These are phyloP conservation scores for Kwoniella pini DNA, from an alignment of 768 basidiomycete genomes.

Conservation along the genomic window DNA sequence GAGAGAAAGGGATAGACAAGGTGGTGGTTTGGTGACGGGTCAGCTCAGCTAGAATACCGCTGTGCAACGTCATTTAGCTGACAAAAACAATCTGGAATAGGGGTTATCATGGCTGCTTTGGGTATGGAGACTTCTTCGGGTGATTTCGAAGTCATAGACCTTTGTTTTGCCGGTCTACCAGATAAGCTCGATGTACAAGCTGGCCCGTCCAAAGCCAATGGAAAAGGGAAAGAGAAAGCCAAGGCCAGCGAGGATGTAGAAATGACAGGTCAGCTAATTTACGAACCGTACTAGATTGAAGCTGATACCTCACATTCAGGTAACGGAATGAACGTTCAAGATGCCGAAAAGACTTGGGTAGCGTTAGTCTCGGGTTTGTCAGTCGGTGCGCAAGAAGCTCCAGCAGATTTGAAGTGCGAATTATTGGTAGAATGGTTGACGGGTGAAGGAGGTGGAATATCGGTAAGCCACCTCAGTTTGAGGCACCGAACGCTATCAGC, in stretches of 20 bases:
- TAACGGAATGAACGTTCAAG: not conserved
- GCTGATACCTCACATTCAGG: constrained; percentile 1
- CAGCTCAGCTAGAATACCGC: not conserved
- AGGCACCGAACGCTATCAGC: not conserved
- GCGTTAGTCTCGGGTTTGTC: constrained; percentile 83
- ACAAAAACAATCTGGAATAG: constrained; percentile 32
- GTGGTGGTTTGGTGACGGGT: constrained; percentile 70
- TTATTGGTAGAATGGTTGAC: constrained; percentile 87
- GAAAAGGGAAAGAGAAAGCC: constrained; percentile 39
- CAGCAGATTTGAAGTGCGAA: constrained; percentile 66
- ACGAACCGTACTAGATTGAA: not conserved
- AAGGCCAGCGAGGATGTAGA: constrained; percentile 60
- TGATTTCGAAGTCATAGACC: constrained; percentile 90
- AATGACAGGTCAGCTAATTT: constrained; percentile 63
- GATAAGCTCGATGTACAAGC: constrained; percentile 58
- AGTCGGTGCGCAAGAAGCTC: constrained; percentile 62
- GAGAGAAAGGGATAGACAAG: constrained; percentile 57
- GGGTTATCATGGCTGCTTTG: constrained; percentile 83
- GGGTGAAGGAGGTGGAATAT: constrained; percentile 73
- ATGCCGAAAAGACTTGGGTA: constrained; percentile 62
- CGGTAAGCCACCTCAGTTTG: constrained; percentile 46
- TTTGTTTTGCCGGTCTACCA: constrained; percentile 81
- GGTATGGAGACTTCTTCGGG: constrained; percentile 86
- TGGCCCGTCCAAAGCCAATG: constrained; percentile 19
- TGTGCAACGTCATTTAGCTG: not conserved